A percentile compares a stretch with the other conserved stretches of the same genome.
phyloP scores from a whole-genome alignment of 179 eudicot genomes.

The Spergularia azorica region DNA sequence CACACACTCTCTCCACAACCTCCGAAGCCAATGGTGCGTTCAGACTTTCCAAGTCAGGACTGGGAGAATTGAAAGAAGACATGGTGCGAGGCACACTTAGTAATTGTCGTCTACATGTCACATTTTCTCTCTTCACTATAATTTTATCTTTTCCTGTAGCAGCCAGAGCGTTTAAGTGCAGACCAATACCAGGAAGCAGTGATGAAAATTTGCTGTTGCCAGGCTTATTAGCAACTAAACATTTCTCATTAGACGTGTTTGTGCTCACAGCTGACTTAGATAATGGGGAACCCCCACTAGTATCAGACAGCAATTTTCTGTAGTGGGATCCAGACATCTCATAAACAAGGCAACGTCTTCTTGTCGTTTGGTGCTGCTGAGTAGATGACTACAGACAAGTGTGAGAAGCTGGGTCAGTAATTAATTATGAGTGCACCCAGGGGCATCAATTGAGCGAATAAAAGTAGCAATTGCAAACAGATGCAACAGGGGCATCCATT shows the following conservation, averaged over 20 bases:
- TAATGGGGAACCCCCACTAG: conserved; percentile 41
- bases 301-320: conserved; percentile 46
- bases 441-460: background rate
- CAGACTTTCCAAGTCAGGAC: conserved; percentile 32
- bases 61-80: conserved; percentile 31
- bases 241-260: conserved; percentile 34
- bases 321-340: conserved; percentile 68
- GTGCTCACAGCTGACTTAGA: conserved; percentile 36
- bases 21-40: conserved; percentile 30
- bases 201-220: conserved; percentile 45
- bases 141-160: conserved; percentile 54
- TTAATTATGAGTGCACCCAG: background rate
- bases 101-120: conserved; percentile 50
- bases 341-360: conserved; percentile 81
- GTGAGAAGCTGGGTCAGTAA: conserved; percentile 12
- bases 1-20: conserved; percentile 29
- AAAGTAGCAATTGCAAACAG: background rate
- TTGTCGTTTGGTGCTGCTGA: conserved; percentile 57
- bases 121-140: conserved; percentile 43
- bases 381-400: conserved; percentile 34
- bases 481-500: no score
- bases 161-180: conserved; percentile 87
- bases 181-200: conserved; percentile 73
- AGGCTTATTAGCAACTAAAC: conserved; percentile 33
- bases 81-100: conserved; percentile 40